These are phyloP conservation scores for Neonothopanus nambi DNA, from an alignment of 1,284 basidiomycete species.

Conservation along the genomic window DNA sequence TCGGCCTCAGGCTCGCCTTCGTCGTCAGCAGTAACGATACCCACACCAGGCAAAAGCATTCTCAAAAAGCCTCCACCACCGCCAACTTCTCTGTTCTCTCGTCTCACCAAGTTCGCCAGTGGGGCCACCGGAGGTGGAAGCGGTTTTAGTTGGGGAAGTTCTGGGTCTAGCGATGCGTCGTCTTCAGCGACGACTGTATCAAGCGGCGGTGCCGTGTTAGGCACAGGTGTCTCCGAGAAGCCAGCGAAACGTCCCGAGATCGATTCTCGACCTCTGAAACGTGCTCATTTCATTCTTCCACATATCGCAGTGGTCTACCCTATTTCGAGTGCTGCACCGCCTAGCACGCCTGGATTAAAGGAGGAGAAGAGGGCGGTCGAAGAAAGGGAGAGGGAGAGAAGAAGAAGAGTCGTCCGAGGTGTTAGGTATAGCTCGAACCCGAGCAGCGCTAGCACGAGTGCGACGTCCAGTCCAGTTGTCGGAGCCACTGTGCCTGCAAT, in stretches of 20 bases:
- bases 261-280: constrained; percentile 47
- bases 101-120: constrained; percentile 61
- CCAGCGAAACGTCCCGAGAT: too few relatives aligned
- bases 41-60: constrained; percentile 74
- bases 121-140: constrained; percentile 30
- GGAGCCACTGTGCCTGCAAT: neutral
- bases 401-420: constrained; percentile 60
- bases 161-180: too few relatives aligned
- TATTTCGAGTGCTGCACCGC: constrained; percentile 79
- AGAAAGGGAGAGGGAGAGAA: constrained; percentile 63
- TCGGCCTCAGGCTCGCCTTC: constrained; percentile 51
- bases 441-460: constrained; percentile 27
- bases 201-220: too few relatives aligned
- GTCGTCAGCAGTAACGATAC: constrained; percentile 75
- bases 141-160: too few relatives aligned
- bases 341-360: constrained; percentile 71
- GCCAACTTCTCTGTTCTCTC: constrained; percentile 70
- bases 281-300: constrained; percentile 85
- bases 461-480: constrained; percentile 5
- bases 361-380: constrained; percentile 74
- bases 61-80: constrained; percentile 74
- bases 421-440: constrained; percentile 32
- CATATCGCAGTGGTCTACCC: constrained; percentile 84
- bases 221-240: too few relatives aligned
- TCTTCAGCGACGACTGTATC: too few relatives aligned